A percentile compares a stretch with the other conserved stretches of the same genome.
Evolutionary conservation across 768 basidiomycete species (phyloP).

Genomic region (Chalciporus piperatus): DNA sequence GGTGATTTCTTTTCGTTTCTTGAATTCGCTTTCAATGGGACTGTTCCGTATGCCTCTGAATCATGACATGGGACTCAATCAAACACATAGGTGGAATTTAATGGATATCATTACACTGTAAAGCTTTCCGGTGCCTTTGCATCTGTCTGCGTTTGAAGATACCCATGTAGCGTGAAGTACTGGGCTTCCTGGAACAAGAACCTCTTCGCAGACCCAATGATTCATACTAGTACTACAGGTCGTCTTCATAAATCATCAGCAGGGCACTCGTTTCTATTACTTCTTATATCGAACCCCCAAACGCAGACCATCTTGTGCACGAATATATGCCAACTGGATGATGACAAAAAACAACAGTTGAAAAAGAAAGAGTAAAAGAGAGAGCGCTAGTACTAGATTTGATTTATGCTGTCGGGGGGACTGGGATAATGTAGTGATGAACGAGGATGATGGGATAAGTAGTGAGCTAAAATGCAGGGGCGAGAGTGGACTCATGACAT

Average conservation of each 20-base stretch:
- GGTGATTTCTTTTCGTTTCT: no score
- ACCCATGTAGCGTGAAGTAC: no score
- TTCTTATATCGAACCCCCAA: slow-evolving; percentile 9
- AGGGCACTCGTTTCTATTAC: slow-evolving; percentile 7
- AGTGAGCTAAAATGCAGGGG: slow-evolving; percentile 20
- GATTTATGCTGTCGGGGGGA: slow-evolving; percentile 23
- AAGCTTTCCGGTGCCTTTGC: no score
- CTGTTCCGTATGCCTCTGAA: no score
- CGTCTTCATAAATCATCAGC: neutral
- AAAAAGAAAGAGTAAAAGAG: neutral
- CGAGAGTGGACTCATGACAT: slow-evolving; percentile 3
- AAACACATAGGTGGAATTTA: no score
- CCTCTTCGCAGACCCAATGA: no score
- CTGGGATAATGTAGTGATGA: slow-evolving; percentile 26
- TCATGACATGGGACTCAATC: no score
- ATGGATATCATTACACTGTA: no score
- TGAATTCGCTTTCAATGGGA: no score
- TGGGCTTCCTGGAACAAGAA: no score
- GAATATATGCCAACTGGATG: slow-evolving; percentile 16
- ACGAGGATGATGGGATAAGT: slow-evolving; percentile 5
- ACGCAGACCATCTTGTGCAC: slow-evolving; percentile 6
- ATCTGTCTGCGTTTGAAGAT: no score
- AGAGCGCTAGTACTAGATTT: slow-evolving; percentile 24
- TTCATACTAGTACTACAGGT: no score
- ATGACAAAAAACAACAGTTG: slow-evolving; percentile 3